Evolutionary conservation across 768 basidiomycete species (phyloP).

Genomic region (Inosperma sp.): DNA sequence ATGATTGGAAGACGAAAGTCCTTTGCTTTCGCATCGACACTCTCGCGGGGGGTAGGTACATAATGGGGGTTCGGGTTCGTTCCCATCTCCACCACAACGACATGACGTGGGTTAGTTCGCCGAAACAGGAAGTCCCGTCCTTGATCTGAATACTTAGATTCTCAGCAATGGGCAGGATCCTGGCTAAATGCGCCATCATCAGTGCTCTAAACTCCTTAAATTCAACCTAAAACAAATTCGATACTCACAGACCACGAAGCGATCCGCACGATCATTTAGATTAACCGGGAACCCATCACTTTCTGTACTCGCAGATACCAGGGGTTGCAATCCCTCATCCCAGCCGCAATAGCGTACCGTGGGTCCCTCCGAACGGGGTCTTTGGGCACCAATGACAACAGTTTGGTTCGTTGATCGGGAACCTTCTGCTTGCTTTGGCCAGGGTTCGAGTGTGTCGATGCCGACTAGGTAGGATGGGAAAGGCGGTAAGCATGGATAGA

Average conservation of each 20-base stretch:
- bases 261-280: slow-evolving; percentile 32
- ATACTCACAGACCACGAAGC: slow-evolving; percentile 32
- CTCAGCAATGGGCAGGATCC: slow-evolving; percentile 32
- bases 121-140: too few relatives aligned
- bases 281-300: slow-evolving; percentile 29
- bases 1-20: too few relatives aligned
- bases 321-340: slow-evolving; percentile 41
- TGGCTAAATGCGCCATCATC: slow-evolving; percentile 18
- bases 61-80: too few relatives aligned
- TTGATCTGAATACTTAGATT: slow-evolving; percentile 42
- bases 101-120: too few relatives aligned
- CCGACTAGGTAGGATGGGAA: slow-evolving; percentile 26
- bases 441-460: slow-evolving; percentile 32
- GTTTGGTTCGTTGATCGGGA: slow-evolving; percentile 37
- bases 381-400: slow-evolving; percentile 35
- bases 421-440: slow-evolving; percentile 40
- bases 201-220: background rate
- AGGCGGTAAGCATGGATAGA: background rate
- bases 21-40: too few relatives aligned
- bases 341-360: slow-evolving; percentile 38
- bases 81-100: too few relatives aligned
- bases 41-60: too few relatives aligned
- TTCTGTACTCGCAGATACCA: slow-evolving; percentile 31
- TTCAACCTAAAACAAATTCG: background rate
- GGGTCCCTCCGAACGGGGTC: slow-evolving; percentile 43